These are phyloP conservation scores for Viola pubescens DNA, from an alignment of 441 rosid species.

Conservation along the genomic window DNA sequence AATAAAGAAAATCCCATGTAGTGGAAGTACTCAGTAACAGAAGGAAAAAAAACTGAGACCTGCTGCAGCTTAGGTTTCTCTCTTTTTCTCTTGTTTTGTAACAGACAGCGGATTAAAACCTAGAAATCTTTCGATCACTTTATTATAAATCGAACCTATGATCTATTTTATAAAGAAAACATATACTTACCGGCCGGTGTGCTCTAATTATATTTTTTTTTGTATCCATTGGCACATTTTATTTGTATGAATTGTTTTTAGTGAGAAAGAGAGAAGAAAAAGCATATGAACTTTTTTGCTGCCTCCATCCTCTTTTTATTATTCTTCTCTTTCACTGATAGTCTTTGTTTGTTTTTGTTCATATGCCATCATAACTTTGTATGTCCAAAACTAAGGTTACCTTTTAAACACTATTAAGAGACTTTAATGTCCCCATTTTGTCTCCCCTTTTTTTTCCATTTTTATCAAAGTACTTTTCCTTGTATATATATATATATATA, in stretches of 20 bases:
- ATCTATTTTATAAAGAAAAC: neutral
- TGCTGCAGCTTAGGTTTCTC: neutral
- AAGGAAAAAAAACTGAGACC: neutral
- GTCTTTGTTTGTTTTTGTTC: conserved; percentile 25
- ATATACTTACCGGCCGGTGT: conserved; percentile 10
- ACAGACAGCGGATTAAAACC: too few relatives aligned
- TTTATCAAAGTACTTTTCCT: too few relatives aligned
- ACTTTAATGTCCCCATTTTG: neutral
- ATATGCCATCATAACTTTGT: conserved; percentile 11
- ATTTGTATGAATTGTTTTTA: too few relatives aligned
- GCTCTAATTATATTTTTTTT: too few relatives aligned
- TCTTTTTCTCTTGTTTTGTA: neutral
- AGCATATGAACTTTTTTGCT: conserved; percentile 30
- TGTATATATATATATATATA: too few relatives aligned
- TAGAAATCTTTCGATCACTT: neutral
- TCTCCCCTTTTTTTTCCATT: too few relatives aligned
- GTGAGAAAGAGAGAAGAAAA: conserved; percentile 18
- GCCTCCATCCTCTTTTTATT: conserved; percentile 14
- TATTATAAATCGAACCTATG: neutral
- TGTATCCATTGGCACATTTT: too few relatives aligned
- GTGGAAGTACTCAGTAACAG: conserved; percentile 4
- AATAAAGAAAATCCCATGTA: conserved; percentile 4
- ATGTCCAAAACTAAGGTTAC: conserved; percentile 16
- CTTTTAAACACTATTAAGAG: conserved; percentile 4
- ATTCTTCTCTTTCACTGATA: conserved; percentile 23